Evolutionary conservation across 257 asterid species (phyloP), one percentile per base, ranked within the genome.

Genomic region (Linderniella brevidens): DNA sequence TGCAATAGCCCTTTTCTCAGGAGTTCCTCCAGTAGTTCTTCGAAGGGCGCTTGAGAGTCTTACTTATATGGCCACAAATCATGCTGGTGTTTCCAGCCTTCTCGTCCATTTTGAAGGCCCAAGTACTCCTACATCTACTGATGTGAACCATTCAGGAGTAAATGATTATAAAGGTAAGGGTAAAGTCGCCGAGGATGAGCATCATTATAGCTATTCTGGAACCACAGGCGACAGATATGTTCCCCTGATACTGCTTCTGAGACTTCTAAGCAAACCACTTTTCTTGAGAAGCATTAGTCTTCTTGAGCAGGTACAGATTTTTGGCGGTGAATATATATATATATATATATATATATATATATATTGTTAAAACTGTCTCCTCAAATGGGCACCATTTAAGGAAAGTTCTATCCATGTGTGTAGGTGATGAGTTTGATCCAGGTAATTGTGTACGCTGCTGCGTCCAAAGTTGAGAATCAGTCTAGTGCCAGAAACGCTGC

Each of bases 251-350:
- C 61, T 81, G 67, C 86, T 88, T 55, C 93, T 88, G 50, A 77
- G 73, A 64, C 93, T 84, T 64, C 56, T 88, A 60, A 77, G 75
- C 49, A 87, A 77, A 61, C 96, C 98, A 17, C 75, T 85, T 47
- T 79, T 81, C 72, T 64, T 81, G 38, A 78, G 84, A 54, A 88
- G 98, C 63, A 73, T 68, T 42, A 77, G 86, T 7, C 98, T 80
- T 69, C 98, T 88, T 54, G 98, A 88, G 62, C 98, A 84, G 98
- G 98, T 81, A 52, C 45, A n/a, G n/a, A n/a, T n/a, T n/a, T n/a
- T n/a, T n/a, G n/a, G n/a, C n/a, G n/a, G n/a, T n/a, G n/a, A n/a
- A n/a, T n/a, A n/a, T n/a, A n/a, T n/a, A 66, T 56, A 32, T 46
- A n/a, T n/a, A n/a, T n/a, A n/a, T n/a, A n/a, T 63, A 11, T 36